Evolutionary conservation across 192 early-diverging fungal species (phyloP).

Genomic region (Coemansia sp.): DNA sequence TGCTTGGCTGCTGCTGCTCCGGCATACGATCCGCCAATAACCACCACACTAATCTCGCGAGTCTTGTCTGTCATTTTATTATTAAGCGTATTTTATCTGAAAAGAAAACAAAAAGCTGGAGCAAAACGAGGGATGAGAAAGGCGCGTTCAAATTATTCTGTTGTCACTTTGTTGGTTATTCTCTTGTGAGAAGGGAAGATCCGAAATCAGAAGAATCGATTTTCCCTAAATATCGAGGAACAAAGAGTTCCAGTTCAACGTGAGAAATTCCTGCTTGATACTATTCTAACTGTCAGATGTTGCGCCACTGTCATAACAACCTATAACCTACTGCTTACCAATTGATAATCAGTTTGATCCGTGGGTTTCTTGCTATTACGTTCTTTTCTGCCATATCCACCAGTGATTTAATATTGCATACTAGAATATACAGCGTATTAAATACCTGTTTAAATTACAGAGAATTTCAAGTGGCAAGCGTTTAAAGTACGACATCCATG

Average conservation of each 20-base stretch:
- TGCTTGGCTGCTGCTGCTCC: slow-evolving; percentile 48
- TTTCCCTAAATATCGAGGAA: not conserved
- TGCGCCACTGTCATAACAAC: not conserved
- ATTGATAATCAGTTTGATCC: not conserved
- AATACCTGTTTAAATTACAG: no score
- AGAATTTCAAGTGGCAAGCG: no score
- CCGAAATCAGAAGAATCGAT: not conserved
- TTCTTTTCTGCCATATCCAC: not conserved
- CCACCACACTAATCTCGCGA: slow-evolving; percentile 46
- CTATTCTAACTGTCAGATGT: not conserved
- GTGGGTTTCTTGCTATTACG: no score
- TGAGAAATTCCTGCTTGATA: not conserved
- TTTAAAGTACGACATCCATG: no score
- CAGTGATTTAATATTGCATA: not conserved
- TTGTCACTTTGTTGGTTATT: not conserved
- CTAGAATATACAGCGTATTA: not conserved
- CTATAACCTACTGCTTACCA: not conserved
- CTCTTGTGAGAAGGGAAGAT: not conserved
- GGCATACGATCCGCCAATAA: slow-evolving; percentile 60
- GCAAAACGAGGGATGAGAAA: not conserved
- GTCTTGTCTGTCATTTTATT: slow-evolving; percentile 19
- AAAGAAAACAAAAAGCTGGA: not conserved
- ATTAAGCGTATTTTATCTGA: not conserved
- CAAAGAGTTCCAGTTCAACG: not conserved
- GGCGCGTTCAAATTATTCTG: not conserved